Evolutionary conservation across 2,329 filamentous ascomycete species (phyloP).

Genomic region (Aspergillus oerlinghausenensis): DNA sequence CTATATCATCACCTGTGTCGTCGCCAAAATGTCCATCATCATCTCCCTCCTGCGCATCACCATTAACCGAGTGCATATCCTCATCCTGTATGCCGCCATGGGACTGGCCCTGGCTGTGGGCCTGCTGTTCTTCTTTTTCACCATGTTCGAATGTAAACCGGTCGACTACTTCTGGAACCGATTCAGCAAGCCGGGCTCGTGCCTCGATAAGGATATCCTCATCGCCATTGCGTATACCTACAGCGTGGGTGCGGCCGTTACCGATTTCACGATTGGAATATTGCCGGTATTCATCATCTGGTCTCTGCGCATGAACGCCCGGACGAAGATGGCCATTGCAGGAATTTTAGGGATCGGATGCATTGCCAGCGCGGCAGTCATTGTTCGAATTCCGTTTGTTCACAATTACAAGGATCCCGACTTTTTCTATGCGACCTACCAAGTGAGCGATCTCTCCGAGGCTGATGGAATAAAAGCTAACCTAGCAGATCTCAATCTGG

Average conservation of each 20-base stretch:
- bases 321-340: constrained; percentile 49
- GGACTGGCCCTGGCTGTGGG: constrained; percentile 40
- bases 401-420: constrained; percentile 11
- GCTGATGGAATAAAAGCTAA: constrained; percentile 30
- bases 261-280: constrained; percentile 49
- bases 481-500: constrained; percentile 40
- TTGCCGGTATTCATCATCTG: constrained; percentile 52
- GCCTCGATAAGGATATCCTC: constrained; percentile 43
- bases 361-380: constrained; percentile 28
- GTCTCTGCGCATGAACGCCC: constrained; percentile 50
- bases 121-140: constrained; percentile 46
- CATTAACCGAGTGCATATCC: constrained; percentile 41
- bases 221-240: constrained; percentile 50
- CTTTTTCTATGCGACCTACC: constrained; percentile 15
- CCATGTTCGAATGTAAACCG: constrained; percentile 49
- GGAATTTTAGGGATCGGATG: constrained; percentile 53
- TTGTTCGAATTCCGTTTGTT: constrained; percentile 18
- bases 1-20: constrained; percentile 45
- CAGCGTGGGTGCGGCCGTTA: constrained; percentile 41
- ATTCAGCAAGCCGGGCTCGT: constrained; percentile 30
- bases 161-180: constrained; percentile 47
- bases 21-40: constrained; percentile 48
- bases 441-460: constrained; percentile 9
- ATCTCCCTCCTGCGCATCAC: constrained; percentile 50
- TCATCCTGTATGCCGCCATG: constrained; percentile 46